phyloP scores from a whole-genome alignment of 495 filamentous ascomycete genomes.

The Penicillium tannophilum region DNA sequence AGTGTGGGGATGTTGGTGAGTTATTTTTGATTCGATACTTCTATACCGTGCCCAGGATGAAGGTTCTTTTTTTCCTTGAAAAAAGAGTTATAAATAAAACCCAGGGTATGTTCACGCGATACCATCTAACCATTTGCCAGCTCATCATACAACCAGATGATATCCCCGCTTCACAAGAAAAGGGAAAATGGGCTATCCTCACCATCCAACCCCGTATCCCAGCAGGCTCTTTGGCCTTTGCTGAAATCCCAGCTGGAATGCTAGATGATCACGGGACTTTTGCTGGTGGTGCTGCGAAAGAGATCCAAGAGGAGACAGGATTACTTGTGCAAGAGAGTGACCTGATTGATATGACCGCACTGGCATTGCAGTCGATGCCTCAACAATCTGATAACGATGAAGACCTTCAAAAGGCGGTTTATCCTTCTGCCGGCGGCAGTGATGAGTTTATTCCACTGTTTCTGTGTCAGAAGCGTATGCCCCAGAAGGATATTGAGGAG shows the following conservation, averaged over 20 bases:
- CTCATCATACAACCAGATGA: constrained; percentile 75
- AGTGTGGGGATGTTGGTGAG: constrained; percentile 79
- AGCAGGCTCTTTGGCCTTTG: constrained; percentile 71
- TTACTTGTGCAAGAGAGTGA: constrained; percentile 57
- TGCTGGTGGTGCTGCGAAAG: constrained; percentile 73
- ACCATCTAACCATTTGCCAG: constrained; percentile 23
- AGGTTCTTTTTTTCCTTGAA: neutral
- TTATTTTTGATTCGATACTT: neutral
- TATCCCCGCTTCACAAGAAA: constrained; percentile 34
- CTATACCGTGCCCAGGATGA: neutral
- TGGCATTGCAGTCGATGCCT: constrained; percentile 45
- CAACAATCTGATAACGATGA: constrained; percentile 35
- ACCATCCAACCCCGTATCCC: constrained; percentile 84
- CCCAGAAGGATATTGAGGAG: constrained; percentile 61
- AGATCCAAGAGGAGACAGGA: constrained; percentile 82
- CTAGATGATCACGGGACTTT: constrained; percentile 78
- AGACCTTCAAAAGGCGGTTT: constrained; percentile 63
- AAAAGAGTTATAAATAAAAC: neutral
- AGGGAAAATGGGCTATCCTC: constrained; percentile 69
- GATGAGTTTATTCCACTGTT: constrained; percentile 86
- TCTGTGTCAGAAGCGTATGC: constrained; percentile 69
- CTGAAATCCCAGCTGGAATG: constrained; percentile 89
- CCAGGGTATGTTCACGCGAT: neutral
- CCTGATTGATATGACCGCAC: constrained; percentile 69
- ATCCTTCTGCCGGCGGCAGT: constrained; percentile 76